phyloP scores from a whole-genome alignment of 495 filamentous ascomycete species.

The Talaromyces liani region DNA sequence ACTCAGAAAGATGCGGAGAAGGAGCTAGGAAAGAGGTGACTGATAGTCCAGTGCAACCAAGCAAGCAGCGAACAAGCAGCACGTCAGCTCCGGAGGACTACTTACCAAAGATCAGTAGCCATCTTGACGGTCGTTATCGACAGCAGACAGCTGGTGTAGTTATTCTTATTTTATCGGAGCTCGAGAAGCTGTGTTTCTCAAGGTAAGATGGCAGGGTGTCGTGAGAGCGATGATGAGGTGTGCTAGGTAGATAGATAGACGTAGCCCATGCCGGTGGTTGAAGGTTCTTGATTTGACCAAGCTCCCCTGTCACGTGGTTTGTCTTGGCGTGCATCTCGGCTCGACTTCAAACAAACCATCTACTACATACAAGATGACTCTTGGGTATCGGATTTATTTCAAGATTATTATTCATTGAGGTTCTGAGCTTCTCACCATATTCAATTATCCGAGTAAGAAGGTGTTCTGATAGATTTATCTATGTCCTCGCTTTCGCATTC shows the following conservation, averaged over 20 bases:
- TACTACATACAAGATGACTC: background rate
- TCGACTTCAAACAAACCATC: background rate
- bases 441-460: too few species aligned
- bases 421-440: too few species aligned
- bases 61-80: background rate
- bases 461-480: too few species aligned
- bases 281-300: conserved; percentile 5
- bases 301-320: conserved; percentile 21
- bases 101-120: conserved; percentile 62
- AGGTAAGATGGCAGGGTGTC: background rate
- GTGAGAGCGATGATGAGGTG: background rate
- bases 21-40: too few species aligned
- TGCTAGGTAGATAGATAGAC: background rate
- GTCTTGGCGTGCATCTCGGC: conserved; percentile 22
- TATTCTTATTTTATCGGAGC: background rate
- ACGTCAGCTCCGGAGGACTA: conserved; percentile 16
- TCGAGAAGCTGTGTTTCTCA: background rate
- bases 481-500: too few species aligned
- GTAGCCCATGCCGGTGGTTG: background rate
- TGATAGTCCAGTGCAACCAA: background rate
- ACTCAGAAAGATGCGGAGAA: background rate
- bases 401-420: background rate
- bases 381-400: background rate
- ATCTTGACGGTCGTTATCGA: conserved; percentile 35
- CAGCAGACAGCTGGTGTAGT: background rate